Conservation (phyloP, 2,329 filamentous ascomycete species). For the Aureobasidium sp. region DNA sequence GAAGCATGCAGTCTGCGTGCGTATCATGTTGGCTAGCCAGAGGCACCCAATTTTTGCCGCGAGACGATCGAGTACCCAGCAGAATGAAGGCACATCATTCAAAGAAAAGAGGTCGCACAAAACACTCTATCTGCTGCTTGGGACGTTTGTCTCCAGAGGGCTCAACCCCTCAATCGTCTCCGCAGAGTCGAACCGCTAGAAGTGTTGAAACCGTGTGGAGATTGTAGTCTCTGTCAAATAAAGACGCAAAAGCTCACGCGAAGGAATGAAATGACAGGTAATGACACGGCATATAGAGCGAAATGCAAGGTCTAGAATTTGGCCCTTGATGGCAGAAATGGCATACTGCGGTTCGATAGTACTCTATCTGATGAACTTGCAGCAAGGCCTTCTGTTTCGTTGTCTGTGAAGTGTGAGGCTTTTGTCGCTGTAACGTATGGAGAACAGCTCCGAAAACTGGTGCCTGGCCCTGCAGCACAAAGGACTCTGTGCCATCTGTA, state of each 20-base stretch:
- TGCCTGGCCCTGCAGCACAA: conserved; percentile 4
- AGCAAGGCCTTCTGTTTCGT: not conserved
- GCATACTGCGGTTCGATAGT: not conserved
- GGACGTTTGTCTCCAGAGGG: not conserved
- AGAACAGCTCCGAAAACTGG: not conserved
- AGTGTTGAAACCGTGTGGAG: not conserved
- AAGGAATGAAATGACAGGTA: too few relatives aligned
- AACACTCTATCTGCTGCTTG: conserved; percentile 1
- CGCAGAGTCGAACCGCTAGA: not conserved
- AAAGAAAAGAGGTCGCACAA: not conserved
- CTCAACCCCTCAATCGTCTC: not conserved
- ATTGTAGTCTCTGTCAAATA: not conserved
- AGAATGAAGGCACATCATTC: not conserved
- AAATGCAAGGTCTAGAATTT: not conserved
- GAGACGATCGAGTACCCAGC: not conserved
- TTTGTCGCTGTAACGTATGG: not conserved
- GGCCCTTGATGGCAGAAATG: not conserved
- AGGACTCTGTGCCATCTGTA: not conserved
- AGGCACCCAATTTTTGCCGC: not conserved
- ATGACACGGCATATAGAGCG: not conserved
- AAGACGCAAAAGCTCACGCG: not conserved
- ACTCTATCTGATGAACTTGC: not conserved
- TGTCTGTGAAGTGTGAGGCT: conserved; percentile 1
- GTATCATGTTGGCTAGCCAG: not conserved
- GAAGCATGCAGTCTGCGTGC: not conserved